Base-by-base conservation (phyloP, 805 yeast genomes). In the Kregervanrija fluxuum region DNA sequence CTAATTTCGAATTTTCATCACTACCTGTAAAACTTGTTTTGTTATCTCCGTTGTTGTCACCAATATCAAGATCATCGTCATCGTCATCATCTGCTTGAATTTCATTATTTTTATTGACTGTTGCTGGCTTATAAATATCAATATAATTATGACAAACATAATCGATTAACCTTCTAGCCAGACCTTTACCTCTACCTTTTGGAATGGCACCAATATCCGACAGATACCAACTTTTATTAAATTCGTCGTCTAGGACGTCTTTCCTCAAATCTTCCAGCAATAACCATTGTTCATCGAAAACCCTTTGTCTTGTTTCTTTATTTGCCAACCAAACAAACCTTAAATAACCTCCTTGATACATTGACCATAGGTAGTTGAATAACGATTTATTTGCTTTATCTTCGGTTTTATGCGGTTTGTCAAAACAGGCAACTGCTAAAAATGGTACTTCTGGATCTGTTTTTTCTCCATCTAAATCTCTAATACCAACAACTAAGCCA, bases 201-300 rank as follows among this genome's bases (percentile, higher is more conserved):
- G 81, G 80, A 37, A 74, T 64, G 17, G 79, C 76, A 36, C 82
- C 82, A 43, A 79, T 66, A 56, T 79, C 82, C 38, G 74, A 68
- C 49, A 79, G 65, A 56, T 79, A 79, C 82, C 83, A 79, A 42
- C 76, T 60, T 37, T 65, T 56, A 38, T 60, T 61, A 40, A 58
- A 61, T 13, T 65, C 63, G 4, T 67, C 67, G 17, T 70, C 68
- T 42, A 79, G 59, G 12, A 73, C 73, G 14, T 67, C 66, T 38
- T 63, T 57, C 48, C 77, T 68, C 43, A 69, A 70, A 32, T 69
- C 60, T 32, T 64, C 68, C 51, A 78, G 67, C 41, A 70, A 64
- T 33, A 73, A 71, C 50, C 69, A 65, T 48, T 73, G 78, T 50
- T 74, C 80, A 43, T 71, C 69, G 52, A 72, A 68, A 35, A 74